Evolutionary conservation across 306 rosid genomes (phyloP), one percentile per base, ranked within the genome.

Genomic region (Ochetophila trinervis): DNA sequence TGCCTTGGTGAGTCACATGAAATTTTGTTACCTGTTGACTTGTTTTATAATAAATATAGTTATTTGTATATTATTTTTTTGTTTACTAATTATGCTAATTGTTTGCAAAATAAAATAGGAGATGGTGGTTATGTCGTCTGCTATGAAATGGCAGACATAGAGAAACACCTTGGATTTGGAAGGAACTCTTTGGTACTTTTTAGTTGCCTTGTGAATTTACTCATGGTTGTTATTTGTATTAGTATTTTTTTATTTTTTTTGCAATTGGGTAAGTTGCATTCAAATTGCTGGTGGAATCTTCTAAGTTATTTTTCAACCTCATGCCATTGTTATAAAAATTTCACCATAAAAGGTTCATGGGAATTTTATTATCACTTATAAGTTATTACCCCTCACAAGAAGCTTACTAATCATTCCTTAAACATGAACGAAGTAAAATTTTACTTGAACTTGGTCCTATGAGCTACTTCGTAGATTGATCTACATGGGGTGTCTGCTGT

Each of bases 141-240:
- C 66, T 90, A 90, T 72, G 95, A 90, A 80, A 81, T 90, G 91
- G 76, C 67, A 53, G 96, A 87, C 69, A 74, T 90, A 5, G 87
- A 90, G 78, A 83, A 69, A 52, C 78, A 82, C 57, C 91, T 87
- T 68, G 91, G 96, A 69, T 74, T 85, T 68, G 95, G 95, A 76
- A 84, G 91, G 80, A 88, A 85, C 77, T 90, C 96, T 18, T 59
- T 90, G 95, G 96, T 90, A 77, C 6, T 65, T 71, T 70, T 58
- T 55, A 27, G 27, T 54, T 24, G 30, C 67, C 59, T 60, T 62
- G 67, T 67, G 6, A 45, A 61, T 44, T 53, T 67, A 49, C 68
- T 52, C 17, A 57, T 17, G 57, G 53, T 6, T 49, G 53, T 22
- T 63, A n/a, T 40, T 79, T 61, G n/a, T n/a, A n/a, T n/a, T n/a